These are phyloP conservation scores for Leccinellum albellum DNA, from an alignment of 768 basidiomycete species.

Conservation along the genomic window DNA sequence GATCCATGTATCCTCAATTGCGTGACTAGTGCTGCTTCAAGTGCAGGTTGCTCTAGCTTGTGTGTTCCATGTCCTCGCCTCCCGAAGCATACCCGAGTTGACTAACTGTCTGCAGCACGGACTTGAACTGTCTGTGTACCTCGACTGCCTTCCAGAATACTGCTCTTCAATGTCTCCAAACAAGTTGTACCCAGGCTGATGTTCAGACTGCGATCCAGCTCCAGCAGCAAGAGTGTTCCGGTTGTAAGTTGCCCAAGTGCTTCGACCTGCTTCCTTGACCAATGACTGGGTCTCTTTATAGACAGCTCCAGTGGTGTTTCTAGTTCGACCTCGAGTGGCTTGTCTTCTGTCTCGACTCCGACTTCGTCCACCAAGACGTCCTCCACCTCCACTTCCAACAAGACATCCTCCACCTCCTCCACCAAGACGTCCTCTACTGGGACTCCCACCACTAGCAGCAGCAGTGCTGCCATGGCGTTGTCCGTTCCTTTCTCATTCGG, in stretches of 20 bases:
- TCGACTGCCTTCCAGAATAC: conserved; percentile 35
- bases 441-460: neutral
- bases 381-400: neutral
- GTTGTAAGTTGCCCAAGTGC: conserved; percentile 1
- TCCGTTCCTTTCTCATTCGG: conserved; percentile 16
- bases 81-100: neutral
- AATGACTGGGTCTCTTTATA: neutral
- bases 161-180: conserved; percentile 31
- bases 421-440: neutral
- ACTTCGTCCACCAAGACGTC: too few relatives aligned
- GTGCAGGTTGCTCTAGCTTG: conserved; percentile 8
- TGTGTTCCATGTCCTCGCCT: conserved; percentile 1
- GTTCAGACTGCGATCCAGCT: conserved; percentile 27
- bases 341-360: neutral
- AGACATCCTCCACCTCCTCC: neutral
- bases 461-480: conserved; percentile 18
- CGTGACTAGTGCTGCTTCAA: neutral
- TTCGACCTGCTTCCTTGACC: neutral
- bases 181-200: conserved; percentile 34
- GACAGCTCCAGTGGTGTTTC: neutral
- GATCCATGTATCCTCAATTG: conserved; percentile 13
- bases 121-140: conserved; percentile 39
- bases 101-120: conserved; percentile 27
- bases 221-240: conserved; percentile 33
- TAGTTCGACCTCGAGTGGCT: neutral